These are phyloP conservation scores for Solanum piurae DNA, from an alignment of 257 asterid species.

Conservation along the genomic window DNA sequence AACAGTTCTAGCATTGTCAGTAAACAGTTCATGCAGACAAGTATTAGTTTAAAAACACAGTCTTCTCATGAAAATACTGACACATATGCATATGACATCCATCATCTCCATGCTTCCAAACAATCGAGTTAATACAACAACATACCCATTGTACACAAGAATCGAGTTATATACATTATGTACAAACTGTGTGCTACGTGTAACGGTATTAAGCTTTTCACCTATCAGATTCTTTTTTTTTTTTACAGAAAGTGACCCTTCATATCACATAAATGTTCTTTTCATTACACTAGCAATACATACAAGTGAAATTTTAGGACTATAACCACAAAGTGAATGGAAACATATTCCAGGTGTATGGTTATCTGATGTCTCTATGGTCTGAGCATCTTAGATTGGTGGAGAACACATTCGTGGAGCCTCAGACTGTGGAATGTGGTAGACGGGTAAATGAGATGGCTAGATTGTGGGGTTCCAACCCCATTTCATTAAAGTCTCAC, in stretches of 20 bases:
- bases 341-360: conserved; percentile 34
- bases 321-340: not conserved
- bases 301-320: not conserved
- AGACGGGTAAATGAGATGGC: conserved; percentile 38
- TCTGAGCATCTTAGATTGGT: conserved; percentile 34
- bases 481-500: too few species aligned
- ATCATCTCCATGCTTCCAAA: not conserved
- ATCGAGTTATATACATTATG: not conserved
- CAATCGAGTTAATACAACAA: not conserved
- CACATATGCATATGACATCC: not conserved
- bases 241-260: too few species aligned
- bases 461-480: not conserved
- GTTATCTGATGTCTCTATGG: conserved; percentile 24
- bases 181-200: not conserved
- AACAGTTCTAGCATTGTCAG: not conserved
- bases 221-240: too few species aligned
- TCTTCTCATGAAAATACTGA: not conserved
- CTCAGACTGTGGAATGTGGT: conserved; percentile 37
- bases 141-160: not conserved
- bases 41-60: not conserved
- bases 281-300: too few species aligned
- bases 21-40: not conserved
- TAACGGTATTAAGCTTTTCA: too few species aligned
- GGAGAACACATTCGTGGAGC: conserved; percentile 27
- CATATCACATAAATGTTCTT: too few species aligned